Evolutionary conservation across 768 basidiomycete genomes (phyloP).

Genomic region (Boletus vermiculosoides): DNA sequence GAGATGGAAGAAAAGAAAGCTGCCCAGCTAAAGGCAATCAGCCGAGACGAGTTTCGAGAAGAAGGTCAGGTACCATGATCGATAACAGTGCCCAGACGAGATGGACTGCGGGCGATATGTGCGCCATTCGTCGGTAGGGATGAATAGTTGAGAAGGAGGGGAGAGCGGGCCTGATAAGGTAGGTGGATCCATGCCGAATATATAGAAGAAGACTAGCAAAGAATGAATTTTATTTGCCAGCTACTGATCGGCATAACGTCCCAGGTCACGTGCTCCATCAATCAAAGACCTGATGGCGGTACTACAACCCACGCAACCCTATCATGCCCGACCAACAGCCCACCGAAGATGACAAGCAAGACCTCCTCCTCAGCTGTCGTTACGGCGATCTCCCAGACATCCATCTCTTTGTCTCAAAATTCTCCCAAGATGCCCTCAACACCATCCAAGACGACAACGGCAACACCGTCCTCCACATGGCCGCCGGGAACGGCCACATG

Average conservation of each 20-base stretch:
- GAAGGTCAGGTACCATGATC: too few relatives aligned
- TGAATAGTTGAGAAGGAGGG: background rate
- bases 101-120: constrained; percentile 49
- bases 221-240: too few relatives aligned
- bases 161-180: background rate
- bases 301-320: too few relatives aligned
- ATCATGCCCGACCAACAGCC: constrained; percentile 18
- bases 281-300: background rate
- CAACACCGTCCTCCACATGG: constrained; percentile 85
- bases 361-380: constrained; percentile 78
- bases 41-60: too few relatives aligned
- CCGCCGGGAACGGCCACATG: constrained; percentile 82
- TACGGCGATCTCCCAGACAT: constrained; percentile 88
- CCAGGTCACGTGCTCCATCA: background rate
- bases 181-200: background rate
- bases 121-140: constrained; percentile 46
- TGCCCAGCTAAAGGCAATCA: too few relatives aligned
- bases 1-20: too few relatives aligned
- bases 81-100: too few relatives aligned
- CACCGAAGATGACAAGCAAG: constrained; percentile 58
- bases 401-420: constrained; percentile 58
- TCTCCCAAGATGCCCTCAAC: constrained; percentile 49
- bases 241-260: too few relatives aligned
- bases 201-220: background rate
- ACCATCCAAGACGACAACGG: constrained; percentile 68